Percentiles rank a stretch among this genome's conserved stretches.
These are phyloP conservation scores for Thamnidium elegans DNA, from an alignment of 192 early-diverging fungal species.

Conservation along the genomic window DNA sequence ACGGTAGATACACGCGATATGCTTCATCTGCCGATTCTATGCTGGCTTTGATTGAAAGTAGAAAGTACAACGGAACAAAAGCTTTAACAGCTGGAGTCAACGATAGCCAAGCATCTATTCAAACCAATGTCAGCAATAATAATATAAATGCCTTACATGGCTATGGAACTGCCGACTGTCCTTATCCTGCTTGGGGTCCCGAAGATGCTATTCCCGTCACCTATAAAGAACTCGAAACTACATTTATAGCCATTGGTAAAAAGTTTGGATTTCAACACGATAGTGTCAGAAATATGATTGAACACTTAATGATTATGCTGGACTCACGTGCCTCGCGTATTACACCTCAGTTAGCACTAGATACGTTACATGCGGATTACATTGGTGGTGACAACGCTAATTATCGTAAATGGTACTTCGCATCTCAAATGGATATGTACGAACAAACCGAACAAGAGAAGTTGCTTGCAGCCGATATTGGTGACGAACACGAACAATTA, in stretches of 20 bases:
- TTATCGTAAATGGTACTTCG: conserved; percentile 84
- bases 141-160: background rate
- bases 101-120: background rate
- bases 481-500: conserved; percentile 7
- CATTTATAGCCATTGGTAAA: conserved; percentile 60
- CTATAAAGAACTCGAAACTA: conserved; percentile 64
- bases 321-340: conserved; percentile 77
- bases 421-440: conserved; percentile 59
- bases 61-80: conserved; percentile 37
- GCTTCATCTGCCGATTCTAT: conserved; percentile 69
- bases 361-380: conserved; percentile 75
- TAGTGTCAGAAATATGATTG: conserved; percentile 73
- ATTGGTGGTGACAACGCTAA: conserved; percentile 80
- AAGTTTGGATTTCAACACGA: conserved; percentile 80
- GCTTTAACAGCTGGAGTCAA: background rate
- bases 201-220: conserved; percentile 58
- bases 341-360: conserved; percentile 64
- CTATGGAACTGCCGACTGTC: conserved; percentile 18
- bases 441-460: conserved; percentile 10
- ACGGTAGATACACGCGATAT: conserved; percentile 67
- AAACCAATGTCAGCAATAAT: background rate
- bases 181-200: conserved; percentile 48
- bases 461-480: conserved; percentile 19
- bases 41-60: conserved; percentile 65
- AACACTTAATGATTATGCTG: conserved; percentile 75